Evolutionary conservation across 768 basidiomycete genomes (phyloP), one percentile per base, ranked within the genome.

Genomic region (Suillus placidus): DNA sequence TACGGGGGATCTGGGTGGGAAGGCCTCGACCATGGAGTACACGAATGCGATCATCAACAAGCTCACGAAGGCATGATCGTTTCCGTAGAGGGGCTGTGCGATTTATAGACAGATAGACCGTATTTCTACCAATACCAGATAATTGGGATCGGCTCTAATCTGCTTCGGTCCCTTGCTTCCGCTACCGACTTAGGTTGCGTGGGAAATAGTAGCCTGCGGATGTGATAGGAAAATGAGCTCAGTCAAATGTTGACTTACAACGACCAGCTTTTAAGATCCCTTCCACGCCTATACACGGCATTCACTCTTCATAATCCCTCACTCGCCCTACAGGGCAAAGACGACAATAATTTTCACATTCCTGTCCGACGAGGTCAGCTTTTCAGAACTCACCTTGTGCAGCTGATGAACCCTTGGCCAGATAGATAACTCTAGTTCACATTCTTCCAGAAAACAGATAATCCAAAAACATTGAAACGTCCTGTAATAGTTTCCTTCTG

Each of bases 1-100:
- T 77, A 99, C 97, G 9, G 93, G 97, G 37, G 97, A 99, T 79
- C 82, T 99, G 65, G 95, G 97, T 26, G 97, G 97, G 49, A 95
- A 92, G 77, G 87, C 96, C 18, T 87, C 88, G 40, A 99, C 97
- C 3, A 83, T 83, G 77, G 90, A 97, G 79, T 98, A 93, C 81
- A 96, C 96, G 49, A 76, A 87, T 62, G 91, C 94, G 34, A 97
- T 98, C 79, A 90, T 97, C 67, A 71, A 81, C 68, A 95, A 88
- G 81, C 81, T 97, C 70, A 69, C 73, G 62, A 72, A 71, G 65
- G 71, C 65, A 57, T 74, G 73, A 72, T 63, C 60, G 52, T 69
- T 60, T 16, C 30, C 6, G 38, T 18, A 30, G 38, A 37, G 60
- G 18, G 49, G 49, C 30, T 54, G 40, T 42, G 30, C 47, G 23